A percentile compares a stretch with the other conserved stretches of the same genome.
Conservation (phyloP, 352 stramenopile genomes). For the Phytopythium boreale region DNA sequence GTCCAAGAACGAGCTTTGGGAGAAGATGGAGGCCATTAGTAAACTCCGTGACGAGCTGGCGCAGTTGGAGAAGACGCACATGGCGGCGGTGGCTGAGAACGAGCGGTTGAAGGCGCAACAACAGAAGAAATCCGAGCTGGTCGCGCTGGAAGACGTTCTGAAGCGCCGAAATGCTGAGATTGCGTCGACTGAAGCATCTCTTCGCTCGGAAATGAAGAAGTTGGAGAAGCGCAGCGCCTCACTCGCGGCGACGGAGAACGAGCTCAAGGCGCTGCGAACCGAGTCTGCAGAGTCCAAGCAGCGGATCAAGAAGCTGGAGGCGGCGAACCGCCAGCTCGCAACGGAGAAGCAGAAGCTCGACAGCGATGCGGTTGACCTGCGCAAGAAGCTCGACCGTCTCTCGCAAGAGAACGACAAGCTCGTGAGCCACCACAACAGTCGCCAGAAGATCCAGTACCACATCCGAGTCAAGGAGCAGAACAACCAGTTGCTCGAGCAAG, state of each 20-base stretch:
- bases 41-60: not conserved
- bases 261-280: conserved; percentile 16
- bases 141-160: conserved; percentile 18
- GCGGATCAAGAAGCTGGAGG: conserved; percentile 23
- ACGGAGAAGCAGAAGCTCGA: conserved; percentile 60
- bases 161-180: conserved; percentile 18
- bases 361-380: conserved; percentile 26
- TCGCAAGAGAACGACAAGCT: conserved; percentile 72
- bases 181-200: conserved; percentile 15
- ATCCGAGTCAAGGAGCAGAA: conserved; percentile 82
- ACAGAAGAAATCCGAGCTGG: conserved; percentile 9
- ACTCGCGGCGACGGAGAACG: conserved; percentile 11
- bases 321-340: conserved; percentile 36
- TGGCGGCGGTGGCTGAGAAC: not conserved
- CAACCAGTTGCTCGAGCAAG: conserved; percentile 69
- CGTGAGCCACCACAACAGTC: conserved; percentile 73
- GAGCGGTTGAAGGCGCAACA: not conserved
- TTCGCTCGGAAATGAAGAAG: conserved; percentile 18
- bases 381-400: conserved; percentile 39
- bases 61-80: not conserved
- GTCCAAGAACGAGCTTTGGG: not conserved
- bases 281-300: not conserved
- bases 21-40: not conserved
- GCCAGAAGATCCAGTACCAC: conserved; percentile 84
- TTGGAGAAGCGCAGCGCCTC: conserved; percentile 22